These are phyloP conservation scores for Xerocomus potaroensis DNA, from an alignment of 768 basidiomycete genomes.

Conservation along the genomic window DNA sequence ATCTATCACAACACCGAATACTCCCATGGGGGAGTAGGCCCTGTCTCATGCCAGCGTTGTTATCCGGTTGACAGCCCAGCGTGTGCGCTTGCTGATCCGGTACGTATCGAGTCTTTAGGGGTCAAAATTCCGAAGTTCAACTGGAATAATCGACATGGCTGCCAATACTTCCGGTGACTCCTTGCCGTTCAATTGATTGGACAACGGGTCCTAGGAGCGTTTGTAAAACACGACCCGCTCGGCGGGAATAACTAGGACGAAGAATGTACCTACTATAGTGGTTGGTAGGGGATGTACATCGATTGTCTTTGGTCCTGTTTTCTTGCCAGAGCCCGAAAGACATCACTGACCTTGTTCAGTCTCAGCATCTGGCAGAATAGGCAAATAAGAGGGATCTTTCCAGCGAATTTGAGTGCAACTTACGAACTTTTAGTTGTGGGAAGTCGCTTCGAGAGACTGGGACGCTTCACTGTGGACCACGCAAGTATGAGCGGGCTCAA, in stretches of 20 bases:
- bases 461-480: too few species aligned
- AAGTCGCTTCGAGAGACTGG: too few species aligned
- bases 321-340: not conserved
- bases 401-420: too few species aligned
- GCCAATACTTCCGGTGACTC: too few species aligned
- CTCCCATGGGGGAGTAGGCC: conserved; percentile 7
- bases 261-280: not conserved
- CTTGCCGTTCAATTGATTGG: too few species aligned
- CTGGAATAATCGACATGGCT: too few species aligned
- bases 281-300: not conserved
- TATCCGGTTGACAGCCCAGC: conserved; percentile 4
- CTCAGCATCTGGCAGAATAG: not conserved
- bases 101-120: not conserved
- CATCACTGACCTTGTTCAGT: not conserved
- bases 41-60: conserved; percentile 3
- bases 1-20: conserved; percentile 1
- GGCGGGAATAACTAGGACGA: not conserved
- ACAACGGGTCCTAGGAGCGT: too few species aligned
- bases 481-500: too few species aligned
- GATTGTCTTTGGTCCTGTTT: not conserved
- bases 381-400: not conserved
- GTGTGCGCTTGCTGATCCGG: not conserved
- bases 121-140: too few species aligned
- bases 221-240: too few species aligned
- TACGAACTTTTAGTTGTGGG: not conserved